Conservation (phyloP, 345 rosid genomes). For the Heritiera fomes region DNA sequence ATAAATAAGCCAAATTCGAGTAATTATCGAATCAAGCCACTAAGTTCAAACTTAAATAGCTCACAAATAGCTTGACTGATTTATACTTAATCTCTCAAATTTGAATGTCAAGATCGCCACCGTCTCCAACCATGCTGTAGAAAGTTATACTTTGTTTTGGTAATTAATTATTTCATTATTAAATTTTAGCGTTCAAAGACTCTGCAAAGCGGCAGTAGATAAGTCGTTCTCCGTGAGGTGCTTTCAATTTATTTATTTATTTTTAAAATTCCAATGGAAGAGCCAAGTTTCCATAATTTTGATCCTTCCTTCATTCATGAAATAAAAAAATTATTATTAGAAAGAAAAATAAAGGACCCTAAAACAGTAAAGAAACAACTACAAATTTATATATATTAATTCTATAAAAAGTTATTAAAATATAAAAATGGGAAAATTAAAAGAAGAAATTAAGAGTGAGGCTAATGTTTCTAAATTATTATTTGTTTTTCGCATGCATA, state of each 20-base stretch:
- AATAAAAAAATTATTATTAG: background rate
- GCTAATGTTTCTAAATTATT: background rate
- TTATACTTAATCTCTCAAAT: too few relatives aligned
- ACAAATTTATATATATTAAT: background rate
- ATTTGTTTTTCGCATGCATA: background rate
- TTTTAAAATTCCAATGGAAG: background rate
- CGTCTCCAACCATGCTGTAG: too few relatives aligned
- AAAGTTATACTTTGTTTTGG: background rate
- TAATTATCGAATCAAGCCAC: too few relatives aligned
- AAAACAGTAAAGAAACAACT: background rate
- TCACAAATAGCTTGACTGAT: too few relatives aligned
- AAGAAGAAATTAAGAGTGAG: background rate
- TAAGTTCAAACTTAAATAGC: too few relatives aligned
- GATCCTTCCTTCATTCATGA: background rate
- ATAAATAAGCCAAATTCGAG: too few relatives aligned
- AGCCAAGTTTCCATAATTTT: constrained; percentile 2
- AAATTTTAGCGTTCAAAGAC: background rate
- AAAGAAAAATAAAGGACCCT: too few relatives aligned
- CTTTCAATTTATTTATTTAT: background rate
- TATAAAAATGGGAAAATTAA: background rate
- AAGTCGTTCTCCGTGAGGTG: background rate
- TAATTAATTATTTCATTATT: background rate
- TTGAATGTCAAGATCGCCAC: too few relatives aligned
- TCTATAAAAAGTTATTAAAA: too few relatives aligned
- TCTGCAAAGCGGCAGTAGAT: background rate